Conservation (phyloP, 2,329 filamentous ascomycete species). For the Diaporthe destruens region DNA sequence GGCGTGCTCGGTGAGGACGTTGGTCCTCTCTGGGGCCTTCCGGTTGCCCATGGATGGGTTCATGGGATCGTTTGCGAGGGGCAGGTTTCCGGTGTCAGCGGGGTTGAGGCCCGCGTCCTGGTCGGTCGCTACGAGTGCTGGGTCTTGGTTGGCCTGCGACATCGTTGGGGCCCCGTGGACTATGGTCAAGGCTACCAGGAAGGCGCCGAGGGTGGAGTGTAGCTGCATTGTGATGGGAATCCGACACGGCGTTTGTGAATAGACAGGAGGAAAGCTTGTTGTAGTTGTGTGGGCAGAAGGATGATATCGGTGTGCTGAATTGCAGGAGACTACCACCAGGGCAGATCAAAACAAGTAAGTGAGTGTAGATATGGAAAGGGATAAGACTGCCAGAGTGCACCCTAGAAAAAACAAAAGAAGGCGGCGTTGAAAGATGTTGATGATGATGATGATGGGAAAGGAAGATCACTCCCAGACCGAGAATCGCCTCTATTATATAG, state of each 20-base stretch:
- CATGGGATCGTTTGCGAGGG: no score
- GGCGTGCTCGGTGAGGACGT: no score
- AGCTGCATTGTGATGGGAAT: background rate
- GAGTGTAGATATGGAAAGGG: background rate
- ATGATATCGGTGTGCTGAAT: background rate
- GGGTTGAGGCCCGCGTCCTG: no score
- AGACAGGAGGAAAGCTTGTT: no score
- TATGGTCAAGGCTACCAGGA: constrained; percentile 6
- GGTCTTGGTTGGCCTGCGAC: background rate
- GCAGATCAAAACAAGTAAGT: background rate
- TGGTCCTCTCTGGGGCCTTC: no score
- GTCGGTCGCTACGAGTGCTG: background rate
- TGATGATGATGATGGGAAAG: background rate
- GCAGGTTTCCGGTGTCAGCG: no score
- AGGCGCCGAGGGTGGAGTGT: constrained; percentile 4
- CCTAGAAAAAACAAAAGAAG: background rate
- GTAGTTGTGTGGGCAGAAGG: background rate
- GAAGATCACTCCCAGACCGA: background rate
- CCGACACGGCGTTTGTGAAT: background rate
- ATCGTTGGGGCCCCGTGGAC: background rate
- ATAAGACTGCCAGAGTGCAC: background rate
- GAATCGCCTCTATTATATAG: background rate
- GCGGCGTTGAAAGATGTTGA: background rate
- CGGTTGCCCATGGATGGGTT: no score
- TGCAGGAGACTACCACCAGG: background rate